These are phyloP conservation scores for Herpetomonas tarakana DNA, from an alignment of 208 protist species.

Conservation along the genomic window DNA sequence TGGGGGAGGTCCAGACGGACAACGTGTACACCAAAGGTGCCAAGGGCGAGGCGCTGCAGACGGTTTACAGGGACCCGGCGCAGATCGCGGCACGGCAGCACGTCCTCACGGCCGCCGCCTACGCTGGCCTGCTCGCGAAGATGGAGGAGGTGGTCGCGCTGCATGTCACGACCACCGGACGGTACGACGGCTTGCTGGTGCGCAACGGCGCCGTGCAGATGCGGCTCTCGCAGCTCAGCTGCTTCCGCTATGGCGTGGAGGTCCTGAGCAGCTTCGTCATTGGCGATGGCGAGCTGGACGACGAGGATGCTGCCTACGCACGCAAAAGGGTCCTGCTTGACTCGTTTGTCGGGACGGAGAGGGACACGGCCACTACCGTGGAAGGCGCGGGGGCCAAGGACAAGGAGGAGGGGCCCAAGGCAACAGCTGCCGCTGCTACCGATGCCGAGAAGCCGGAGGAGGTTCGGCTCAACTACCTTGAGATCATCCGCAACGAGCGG, in stretches of 20 bases:
- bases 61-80: slow-evolving; percentile 9
- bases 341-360: not conserved
- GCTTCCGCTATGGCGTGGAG: slow-evolving; percentile 59
- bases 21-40: not conserved
- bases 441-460: slow-evolving; percentile 2
- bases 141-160: slow-evolving; percentile 58
- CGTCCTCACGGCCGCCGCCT: slow-evolving; percentile 61
- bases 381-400: no score
- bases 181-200: slow-evolving; percentile 66
- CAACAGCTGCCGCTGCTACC: slow-evolving; percentile 4
- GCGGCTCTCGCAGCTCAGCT: slow-evolving; percentile 55
- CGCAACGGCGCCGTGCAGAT: slow-evolving; percentile 68
- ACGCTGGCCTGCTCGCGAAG: slow-evolving; percentile 45
- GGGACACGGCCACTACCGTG: not conserved
- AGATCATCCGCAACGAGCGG: not conserved
- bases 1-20: slow-evolving; percentile 17
- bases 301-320: slow-evolving; percentile 11
- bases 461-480: not conserved
- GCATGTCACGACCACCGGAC: slow-evolving; percentile 58
- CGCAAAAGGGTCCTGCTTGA: not conserved
- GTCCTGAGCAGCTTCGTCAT: slow-evolving; percentile 56
- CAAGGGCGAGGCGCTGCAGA: not conserved
- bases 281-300: slow-evolving; percentile 26
- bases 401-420: not conserved
- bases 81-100: slow-evolving; percentile 44